Base-by-base conservation (phyloP, 768 basidiomycete genomes). In the Floccularia luteovirens region DNA sequence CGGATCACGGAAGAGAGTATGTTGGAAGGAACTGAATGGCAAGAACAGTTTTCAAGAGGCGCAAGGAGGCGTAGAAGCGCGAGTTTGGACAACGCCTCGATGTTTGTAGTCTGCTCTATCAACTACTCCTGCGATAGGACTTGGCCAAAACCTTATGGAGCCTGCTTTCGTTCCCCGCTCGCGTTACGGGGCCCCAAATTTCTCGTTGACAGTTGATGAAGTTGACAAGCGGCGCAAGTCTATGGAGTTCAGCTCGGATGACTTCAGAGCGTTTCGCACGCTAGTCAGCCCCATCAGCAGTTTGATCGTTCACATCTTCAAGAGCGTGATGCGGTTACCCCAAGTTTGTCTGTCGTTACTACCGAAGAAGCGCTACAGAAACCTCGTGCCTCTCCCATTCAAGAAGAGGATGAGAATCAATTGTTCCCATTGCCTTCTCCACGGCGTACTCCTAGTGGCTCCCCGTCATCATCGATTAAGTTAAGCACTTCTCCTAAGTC, bases 351-450 rank as follows among this genome's bases (percentile, higher is more conserved):
- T 3, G 43, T 47, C 27, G 24, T 28, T 11, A 36, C 47, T 2
- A 25, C 43, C 13, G 25, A 37, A 13, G 43, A 44, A 8, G 42
- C 36, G 21, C 39, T 27, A 8, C 17, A n/a, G 21, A 27, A 44
- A 49, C 39, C 53, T 38, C 54, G 56, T 32, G 49, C 63, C 5
- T 66, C 64, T 3, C 63, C 68, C 1, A 70, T 70, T 31, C 66
- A 69, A 35, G 76, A 77, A 49, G 77, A 77, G 23, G 69, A 76
- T 38, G 76, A 78, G 44, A 64, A 67, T 10, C 69, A 74, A 39
- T 52, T 80, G 1, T 79, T 77, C 51, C 74, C 74, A 1, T 62
- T 81, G 16, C 79, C 79, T 6, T 74, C 76, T 2, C 77, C 78
- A 5, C 62, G 69, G 31, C 70, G 79, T 6, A 67, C 73, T 0